Base-by-base conservation (phyloP, 1,284 basidiomycete species). In the Trichosporon sp. region DNA sequence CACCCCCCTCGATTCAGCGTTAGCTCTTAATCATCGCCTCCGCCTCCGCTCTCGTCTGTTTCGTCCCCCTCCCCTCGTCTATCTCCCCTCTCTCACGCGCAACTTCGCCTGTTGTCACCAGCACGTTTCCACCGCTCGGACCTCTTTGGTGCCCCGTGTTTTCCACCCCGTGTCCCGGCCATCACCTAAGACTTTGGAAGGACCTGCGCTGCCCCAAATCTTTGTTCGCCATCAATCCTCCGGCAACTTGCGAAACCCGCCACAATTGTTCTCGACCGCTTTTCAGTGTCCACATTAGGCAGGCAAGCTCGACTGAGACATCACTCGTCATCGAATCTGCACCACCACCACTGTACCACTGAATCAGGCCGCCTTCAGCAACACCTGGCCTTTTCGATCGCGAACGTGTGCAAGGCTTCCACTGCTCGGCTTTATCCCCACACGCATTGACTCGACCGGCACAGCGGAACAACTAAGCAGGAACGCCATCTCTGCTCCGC, bases 201-300 rank as follows among this genome's bases (percentile, higher is more conserved):
- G 49, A 54, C 49, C 49, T 54, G 49, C 25, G 49, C 49, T 54
- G 5, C 49, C 49, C 49, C 49, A 54, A 54, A 54, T 27, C 25
- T 54, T 54, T 54, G 21, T 29, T 16, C 27, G 16, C 49, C 31
- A 16, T n/a, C 49, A 29, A 29, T 10, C 49, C 49, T 54, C 49
- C 49, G 49, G 49, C 49, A 54, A 54, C 49, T 27, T 54, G 31
- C 49, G 14, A 54, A 25, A 54, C 49, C 49, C 49, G 49, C 49
- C 49, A 54, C 49, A 37, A 27, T 54, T n/a, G 25, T n/a, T 29
- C 25, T 29, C 49, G 9, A n/a, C 49, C 31, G 31, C 27, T 54
- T 54, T 54, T 54, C 31, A 54, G 49, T 44, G 40, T 54, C 49
- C 49, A 19, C 49, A 16, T 54, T 29, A 29, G 49, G 49, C 49